Evolutionary conservation across 106 monocot genomes (phyloP).

Genomic region (Platanthera guangdongensis): DNA sequence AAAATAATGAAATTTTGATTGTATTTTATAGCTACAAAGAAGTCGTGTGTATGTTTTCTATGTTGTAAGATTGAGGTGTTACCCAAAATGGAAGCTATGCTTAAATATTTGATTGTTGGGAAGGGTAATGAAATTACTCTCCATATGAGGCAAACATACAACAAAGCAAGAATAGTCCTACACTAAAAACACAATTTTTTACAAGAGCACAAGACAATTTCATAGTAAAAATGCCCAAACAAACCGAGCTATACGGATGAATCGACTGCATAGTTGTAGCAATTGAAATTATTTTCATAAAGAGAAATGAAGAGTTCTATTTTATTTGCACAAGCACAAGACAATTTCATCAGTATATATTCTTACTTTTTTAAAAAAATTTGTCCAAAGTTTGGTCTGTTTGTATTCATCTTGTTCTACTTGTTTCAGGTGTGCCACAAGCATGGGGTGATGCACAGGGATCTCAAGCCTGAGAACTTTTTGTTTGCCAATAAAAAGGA

Average conservation of each 20-base stretch:
- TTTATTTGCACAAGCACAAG: too few species aligned
- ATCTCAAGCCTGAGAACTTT: conserved; percentile 72
- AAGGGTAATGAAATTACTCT: not conserved
- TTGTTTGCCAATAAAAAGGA: conserved; percentile 70
- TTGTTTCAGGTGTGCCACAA: conserved; percentile 50
- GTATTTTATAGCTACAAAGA: not conserved
- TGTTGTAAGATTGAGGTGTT: not conserved
- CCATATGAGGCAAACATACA: not conserved
- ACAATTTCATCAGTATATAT: too few species aligned
- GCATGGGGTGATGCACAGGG: conserved; percentile 69
- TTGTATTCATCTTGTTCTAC: not conserved
- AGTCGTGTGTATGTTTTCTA: not conserved
- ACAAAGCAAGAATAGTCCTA: too few species aligned
- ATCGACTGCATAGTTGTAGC: too few species aligned
- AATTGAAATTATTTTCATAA: too few species aligned
- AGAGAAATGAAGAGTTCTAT: too few species aligned
- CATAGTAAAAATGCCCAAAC: too few species aligned
- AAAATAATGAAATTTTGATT: not conserved
- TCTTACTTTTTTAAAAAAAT: not conserved
- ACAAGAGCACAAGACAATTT: too few species aligned
- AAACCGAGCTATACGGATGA: too few species aligned
- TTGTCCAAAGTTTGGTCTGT: not conserved
- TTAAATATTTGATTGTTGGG: not conserved
- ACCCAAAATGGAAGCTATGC: not conserved
- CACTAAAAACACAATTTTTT: too few species aligned